phyloP scores from a whole-genome alignment of 768 basidiomycete genomes.

The Lactarius tabidus region DNA sequence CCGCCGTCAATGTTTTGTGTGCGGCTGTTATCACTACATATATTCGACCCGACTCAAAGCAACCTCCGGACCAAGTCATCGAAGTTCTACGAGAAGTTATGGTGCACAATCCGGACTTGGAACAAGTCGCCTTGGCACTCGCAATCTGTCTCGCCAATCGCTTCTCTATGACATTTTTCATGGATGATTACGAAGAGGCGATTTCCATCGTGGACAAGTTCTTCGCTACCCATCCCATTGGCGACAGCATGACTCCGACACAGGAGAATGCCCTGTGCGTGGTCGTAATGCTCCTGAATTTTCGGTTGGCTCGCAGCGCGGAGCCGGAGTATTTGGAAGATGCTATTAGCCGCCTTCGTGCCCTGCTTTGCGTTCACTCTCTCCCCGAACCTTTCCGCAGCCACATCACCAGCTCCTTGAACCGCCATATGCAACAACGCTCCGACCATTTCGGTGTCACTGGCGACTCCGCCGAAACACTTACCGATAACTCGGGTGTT shows the following conservation, averaged over 20 bases:
- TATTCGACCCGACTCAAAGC: not conserved
- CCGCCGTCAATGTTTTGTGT: no score
- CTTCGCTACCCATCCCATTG: no score
- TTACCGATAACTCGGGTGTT: no score
- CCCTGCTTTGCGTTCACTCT: not conserved
- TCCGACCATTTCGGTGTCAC: not conserved
- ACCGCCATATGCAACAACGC: not conserved
- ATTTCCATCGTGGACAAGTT: not conserved
- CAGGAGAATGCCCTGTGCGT: no score
- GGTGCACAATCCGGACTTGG: not conserved
- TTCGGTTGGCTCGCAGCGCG: not conserved
- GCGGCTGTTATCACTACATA: no score
- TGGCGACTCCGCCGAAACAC: not conserved
- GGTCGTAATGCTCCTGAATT: rapidly evolving
- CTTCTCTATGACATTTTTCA: no score
- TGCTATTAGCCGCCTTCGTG: not conserved
- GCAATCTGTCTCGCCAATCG: no score
- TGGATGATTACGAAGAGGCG: not conserved
- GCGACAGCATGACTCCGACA: no score
- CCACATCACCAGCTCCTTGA: not conserved
- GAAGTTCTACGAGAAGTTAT: not conserved
- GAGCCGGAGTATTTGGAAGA: not conserved
- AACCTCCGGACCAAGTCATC: not conserved
- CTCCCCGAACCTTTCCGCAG: not conserved
- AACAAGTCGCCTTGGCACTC: not conserved